Evolutionary conservation across 108 stramenopile species (phyloP).

Genomic region (Nitzschia putrida): DNA sequence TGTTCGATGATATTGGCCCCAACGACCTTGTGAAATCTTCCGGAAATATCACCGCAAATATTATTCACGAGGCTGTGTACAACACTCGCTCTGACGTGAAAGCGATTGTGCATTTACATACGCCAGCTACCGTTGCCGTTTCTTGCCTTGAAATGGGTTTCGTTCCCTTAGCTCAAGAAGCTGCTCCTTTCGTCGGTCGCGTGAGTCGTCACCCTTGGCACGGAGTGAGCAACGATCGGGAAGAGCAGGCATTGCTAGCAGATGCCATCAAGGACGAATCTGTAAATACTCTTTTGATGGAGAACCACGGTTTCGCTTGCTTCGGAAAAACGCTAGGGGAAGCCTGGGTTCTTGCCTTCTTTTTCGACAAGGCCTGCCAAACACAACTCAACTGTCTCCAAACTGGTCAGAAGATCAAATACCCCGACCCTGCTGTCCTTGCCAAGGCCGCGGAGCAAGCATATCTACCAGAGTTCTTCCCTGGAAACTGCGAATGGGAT

Average conservation of each 20-base stretch:
- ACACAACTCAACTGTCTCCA: slow-evolving; percentile 47
- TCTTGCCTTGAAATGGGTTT: slow-evolving; percentile 68
- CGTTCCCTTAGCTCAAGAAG: slow-evolving; percentile 56
- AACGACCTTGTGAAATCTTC: slow-evolving; percentile 56
- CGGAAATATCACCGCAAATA: slow-evolving; percentile 59
- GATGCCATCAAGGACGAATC: slow-evolving; percentile 41
- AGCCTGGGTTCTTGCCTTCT: slow-evolving; percentile 69
- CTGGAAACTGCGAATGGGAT: slow-evolving; percentile 66
- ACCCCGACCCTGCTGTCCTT: slow-evolving; percentile 42
- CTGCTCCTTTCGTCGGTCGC: slow-evolving; percentile 53
- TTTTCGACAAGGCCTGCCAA: slow-evolving; percentile 61
- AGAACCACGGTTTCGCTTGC: slow-evolving; percentile 61
- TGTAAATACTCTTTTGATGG: slow-evolving; percentile 62
- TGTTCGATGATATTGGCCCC: slow-evolving; percentile 56
- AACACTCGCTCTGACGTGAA: slow-evolving; percentile 51
- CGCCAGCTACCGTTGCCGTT: slow-evolving; percentile 56
- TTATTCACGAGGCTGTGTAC: slow-evolving; percentile 72
- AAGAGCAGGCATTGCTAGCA: slow-evolving; percentile 48
- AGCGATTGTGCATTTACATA: slow-evolving; percentile 69
- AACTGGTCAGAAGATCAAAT: slow-evolving; percentile 47
- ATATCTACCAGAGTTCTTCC: slow-evolving; percentile 54
- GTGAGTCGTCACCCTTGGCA: slow-evolving; percentile 61
- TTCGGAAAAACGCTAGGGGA: slow-evolving; percentile 51
- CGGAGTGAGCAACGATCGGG: slow-evolving; percentile 54
- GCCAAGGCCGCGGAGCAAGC: slow-evolving; percentile 46